Base-by-base conservation (phyloP, 1,284 basidiomycete genomes). In the Marasmius fiardii region DNA sequence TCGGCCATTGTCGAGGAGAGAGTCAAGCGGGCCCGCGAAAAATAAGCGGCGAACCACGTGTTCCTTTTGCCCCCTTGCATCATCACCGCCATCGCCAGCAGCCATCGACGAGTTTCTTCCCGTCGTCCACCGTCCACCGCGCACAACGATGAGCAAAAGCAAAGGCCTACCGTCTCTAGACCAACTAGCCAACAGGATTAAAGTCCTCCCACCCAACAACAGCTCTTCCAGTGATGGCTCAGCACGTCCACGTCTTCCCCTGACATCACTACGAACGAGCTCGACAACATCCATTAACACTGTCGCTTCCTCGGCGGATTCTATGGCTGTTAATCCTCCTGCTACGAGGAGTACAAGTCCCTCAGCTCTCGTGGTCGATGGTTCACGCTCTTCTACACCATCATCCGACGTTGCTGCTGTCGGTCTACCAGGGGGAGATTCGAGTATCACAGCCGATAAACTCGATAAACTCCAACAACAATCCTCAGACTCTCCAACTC, bases 141-240 rank as follows among this genome's bases (percentile, higher is more conserved):
- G n/a, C n/a, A n/a, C n/a, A n/a, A n/a, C 44, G 26, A 41, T 37
- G 20, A 37, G 21, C 34, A 39, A 48, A n/a, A 37, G 43, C 21
- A 43, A 41, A 37, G 80, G 86, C 39, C 74, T 86, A 47, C 88
- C 88, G 0, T 89, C 88, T n/a, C 78, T 91, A 14, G 87, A 89
- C 70, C 86, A 90, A 69, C 83, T 91, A 52, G 89, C 87, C 2
- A 88, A 88, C 2, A 83, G 86, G 53, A 88, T 90, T 66, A 83
- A 78, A 65, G 70, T 77, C 53, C 80, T 58, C 71, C 48, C 67
- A 23, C 49, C 70, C 49, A 66, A 76, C 7, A 55, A 73, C n/a
- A 66, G 69, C 45, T 59, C 64, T 24, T 59, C 37, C 47, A 33
- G 64, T 68, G 74, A 77, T 21, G 68, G 73, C 43, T 41, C 39